Conservation (phyloP, 495 filamentous ascomycete species). For the Podospora comata region DNA sequence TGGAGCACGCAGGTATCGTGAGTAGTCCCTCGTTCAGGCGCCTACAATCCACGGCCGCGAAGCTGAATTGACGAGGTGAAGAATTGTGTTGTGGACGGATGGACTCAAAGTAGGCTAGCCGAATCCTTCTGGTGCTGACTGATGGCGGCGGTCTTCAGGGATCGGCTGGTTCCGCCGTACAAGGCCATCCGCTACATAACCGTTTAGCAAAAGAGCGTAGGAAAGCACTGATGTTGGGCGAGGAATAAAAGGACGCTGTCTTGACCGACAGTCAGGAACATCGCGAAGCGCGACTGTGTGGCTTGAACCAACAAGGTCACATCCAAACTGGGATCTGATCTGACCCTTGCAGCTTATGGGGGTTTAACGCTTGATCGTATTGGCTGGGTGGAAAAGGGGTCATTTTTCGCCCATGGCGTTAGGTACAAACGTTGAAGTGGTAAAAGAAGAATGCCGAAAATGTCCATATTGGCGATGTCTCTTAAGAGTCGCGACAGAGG, state of each 20-base stretch:
- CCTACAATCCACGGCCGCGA: neutral
- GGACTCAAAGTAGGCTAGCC: neutral
- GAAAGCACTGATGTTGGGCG: neutral
- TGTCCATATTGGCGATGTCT: too few relatives aligned
- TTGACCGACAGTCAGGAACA: neutral
- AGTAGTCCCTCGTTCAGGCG: neutral
- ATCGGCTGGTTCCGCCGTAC: neutral
- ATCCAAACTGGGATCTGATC: neutral
- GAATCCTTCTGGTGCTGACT: neutral
- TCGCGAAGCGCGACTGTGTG: neutral
- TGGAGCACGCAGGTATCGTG: neutral
- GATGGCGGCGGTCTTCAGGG: neutral
- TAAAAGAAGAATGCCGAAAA: too few relatives aligned
- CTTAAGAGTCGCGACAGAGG: too few relatives aligned
- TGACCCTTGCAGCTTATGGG: neutral
- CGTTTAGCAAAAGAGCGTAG: neutral
- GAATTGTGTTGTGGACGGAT: neutral
- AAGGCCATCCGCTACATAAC: neutral
- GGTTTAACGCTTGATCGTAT: neutral
- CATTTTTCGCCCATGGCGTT: neutral
- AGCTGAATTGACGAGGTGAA: neutral
- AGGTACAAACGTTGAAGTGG: too few relatives aligned
- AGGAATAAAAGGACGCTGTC: neutral
- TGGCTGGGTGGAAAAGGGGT: neutral
- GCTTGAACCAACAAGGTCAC: neutral